Percentiles rank a stretch among this genome's conserved stretches.
phyloP scores from a whole-genome alignment of 495 filamentous ascomycete genomes.

The Hapsidospora chrysogenum region DNA sequence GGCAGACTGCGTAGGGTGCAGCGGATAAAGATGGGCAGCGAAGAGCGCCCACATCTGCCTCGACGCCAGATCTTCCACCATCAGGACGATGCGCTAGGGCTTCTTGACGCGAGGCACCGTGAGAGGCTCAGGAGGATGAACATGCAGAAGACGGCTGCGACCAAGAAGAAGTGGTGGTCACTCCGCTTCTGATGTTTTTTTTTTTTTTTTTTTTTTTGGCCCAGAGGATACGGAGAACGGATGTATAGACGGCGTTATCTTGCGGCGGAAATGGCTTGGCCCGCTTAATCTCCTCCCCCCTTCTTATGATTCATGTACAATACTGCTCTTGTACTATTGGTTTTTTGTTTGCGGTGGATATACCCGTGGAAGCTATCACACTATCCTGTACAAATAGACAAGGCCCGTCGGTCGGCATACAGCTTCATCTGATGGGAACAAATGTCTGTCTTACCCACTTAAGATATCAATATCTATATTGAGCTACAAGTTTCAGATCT shows the following conservation, averaged over 20 bases:
- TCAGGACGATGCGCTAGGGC: conserved; percentile 17
- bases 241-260: background rate
- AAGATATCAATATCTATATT: too few species aligned
- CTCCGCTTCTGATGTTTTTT: background rate
- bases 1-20: conserved; percentile 72
- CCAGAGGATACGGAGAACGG: background rate
- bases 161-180: conserved; percentile 11
- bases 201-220: too few species aligned
- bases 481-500: too few species aligned
- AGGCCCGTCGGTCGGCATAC: too few species aligned
- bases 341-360: too few species aligned
- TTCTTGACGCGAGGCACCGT: conserved; percentile 17
- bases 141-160: conserved; percentile 11
- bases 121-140: conserved; percentile 16
- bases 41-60: conserved; percentile 6
- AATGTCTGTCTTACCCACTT: too few species aligned
- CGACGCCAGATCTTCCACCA: conserved; percentile 16
- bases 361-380: too few species aligned
- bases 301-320: background rate
- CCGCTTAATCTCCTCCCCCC: background rate
- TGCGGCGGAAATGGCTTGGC: background rate
- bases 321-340: too few species aligned
- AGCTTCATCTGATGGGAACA: too few species aligned
- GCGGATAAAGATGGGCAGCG: conserved; percentile 66
- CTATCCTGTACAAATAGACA: too few species aligned